Evolutionary conservation across 2,329 filamentous ascomycete genomes (phyloP).

Genomic region (Amylocarpus encephaloides): DNA sequence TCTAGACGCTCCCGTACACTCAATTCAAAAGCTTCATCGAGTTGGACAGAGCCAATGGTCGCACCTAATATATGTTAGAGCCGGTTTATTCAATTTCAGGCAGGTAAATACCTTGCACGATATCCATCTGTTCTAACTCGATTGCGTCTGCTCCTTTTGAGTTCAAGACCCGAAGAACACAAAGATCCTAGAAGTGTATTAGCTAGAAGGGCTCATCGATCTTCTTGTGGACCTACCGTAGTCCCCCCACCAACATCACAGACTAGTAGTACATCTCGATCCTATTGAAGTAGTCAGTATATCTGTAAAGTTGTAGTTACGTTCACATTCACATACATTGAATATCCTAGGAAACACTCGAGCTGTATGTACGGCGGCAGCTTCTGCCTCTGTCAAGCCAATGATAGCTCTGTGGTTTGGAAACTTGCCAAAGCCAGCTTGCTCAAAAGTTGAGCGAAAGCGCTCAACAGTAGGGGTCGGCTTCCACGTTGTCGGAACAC

Average conservation of each 20-base stretch:
- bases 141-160: constrained; percentile 26
- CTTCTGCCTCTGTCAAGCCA: constrained; percentile 47
- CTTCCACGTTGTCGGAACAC: constrained; percentile 38
- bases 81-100: no score
- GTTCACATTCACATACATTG: neutral
- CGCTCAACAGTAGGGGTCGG: constrained; percentile 32
- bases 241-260: constrained; percentile 48
- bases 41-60: constrained; percentile 33
- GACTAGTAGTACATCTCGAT: constrained; percentile 38
- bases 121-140: constrained; percentile 15
- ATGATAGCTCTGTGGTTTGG: constrained; percentile 36
- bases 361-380: constrained; percentile 44
- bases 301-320: neutral
- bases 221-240: constrained; percentile 6
- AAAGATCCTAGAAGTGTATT: constrained; percentile 32
- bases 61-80: constrained; percentile 10
- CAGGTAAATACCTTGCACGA: constrained; percentile 13
- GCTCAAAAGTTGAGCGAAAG: constrained; percentile 28
- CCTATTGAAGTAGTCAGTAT: neutral
- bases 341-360: constrained; percentile 27
- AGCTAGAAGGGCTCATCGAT: neutral
- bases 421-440: constrained; percentile 28
- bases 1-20: constrained; percentile 30
- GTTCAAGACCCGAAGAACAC: constrained; percentile 32
- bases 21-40: constrained; percentile 36